Evolutionary conservation across 2,329 filamentous ascomycete genomes (phyloP).

Genomic region (Penicillium sp.): DNA sequence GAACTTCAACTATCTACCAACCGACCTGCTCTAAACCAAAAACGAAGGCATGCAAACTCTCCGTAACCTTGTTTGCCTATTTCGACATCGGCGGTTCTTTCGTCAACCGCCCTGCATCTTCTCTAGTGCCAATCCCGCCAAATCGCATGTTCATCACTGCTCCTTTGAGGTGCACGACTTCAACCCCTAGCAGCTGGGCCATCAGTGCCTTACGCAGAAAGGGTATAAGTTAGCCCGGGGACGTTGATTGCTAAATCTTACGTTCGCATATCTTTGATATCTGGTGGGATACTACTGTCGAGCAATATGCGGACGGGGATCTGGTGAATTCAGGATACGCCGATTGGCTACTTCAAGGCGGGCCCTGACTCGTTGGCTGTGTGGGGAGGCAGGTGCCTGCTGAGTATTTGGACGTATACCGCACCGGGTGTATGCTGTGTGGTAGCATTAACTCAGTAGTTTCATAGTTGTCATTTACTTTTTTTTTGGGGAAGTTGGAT

Average conservation of each 20-base stretch:
- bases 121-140: constrained; percentile 39
- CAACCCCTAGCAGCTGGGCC: constrained; percentile 56
- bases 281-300: constrained; percentile 50
- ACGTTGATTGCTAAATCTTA: constrained; percentile 54
- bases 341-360: constrained; percentile 38
- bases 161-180: constrained; percentile 58
- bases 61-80: constrained; percentile 52
- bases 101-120: constrained; percentile 59
- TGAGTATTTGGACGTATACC: background rate
- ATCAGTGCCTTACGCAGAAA: constrained; percentile 54
- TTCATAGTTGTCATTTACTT: background rate
- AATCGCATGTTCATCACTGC: constrained; percentile 54
- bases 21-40: constrained; percentile 36
- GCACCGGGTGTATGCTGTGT: background rate
- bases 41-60: constrained; percentile 20
- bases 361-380: constrained; percentile 40
- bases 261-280: constrained; percentile 58
- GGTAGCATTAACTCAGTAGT: background rate
- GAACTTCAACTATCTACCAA: constrained; percentile 38
- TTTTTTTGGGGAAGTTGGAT: background rate
- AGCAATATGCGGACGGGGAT: constrained; percentile 58
- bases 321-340: constrained; percentile 51
- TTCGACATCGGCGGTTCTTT: constrained; percentile 53
- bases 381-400: constrained; percentile 33
- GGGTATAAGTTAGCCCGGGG: constrained; percentile 55